Base-by-base conservation (phyloP, 257 asterid genomes). In the Paulownia fortunei region DNA sequence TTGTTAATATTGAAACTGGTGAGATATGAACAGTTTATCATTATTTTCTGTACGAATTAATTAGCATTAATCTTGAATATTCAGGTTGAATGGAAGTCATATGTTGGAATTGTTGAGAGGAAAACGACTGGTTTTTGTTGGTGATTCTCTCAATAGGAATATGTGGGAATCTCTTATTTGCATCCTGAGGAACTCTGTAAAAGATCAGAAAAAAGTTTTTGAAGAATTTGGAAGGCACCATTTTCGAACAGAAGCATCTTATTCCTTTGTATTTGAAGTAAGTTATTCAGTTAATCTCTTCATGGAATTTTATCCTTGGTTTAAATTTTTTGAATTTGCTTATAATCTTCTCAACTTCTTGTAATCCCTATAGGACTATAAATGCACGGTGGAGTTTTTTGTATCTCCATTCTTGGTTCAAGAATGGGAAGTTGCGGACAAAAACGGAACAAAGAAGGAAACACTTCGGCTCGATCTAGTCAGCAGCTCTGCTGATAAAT, bases 101-200 rank as follows among this genome's bases (percentile, higher is more conserved):
- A 90, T 92, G 96, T 76, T 92, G 86, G 89, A 92, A 77, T 11
- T 90, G 75, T 60, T 92, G 80, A 86, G 90, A 76, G 97, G 97
- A 18, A 92, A 86, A 71, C 58, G 96, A 8, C 74, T 89, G 12
- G 93, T 86, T 41, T 89, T 89, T 36, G 92, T 92, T 11, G 97
- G 97, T 4, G 96, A 92, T 86, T 92, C 96, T 37, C 80, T 92
- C 3, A 92, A 92, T 78, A 82, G 96, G 76, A 92, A 92, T 55
- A 90, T 90, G 97, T 92, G 97, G 97, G 97, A 92, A 76, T 92
- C 97, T 73, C 92, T 92, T 36, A 79, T 92, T 58, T 92, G 97
- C 82, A 87, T 88, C 63, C 84, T 92, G n/a, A 90, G 37, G 71
- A 92, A 86, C 82, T 83, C 90, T 9, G 88, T 86, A 0, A 86